Base-by-base conservation (phyloP, 805 yeast genomes). In the Candida sithepensis region DNA sequence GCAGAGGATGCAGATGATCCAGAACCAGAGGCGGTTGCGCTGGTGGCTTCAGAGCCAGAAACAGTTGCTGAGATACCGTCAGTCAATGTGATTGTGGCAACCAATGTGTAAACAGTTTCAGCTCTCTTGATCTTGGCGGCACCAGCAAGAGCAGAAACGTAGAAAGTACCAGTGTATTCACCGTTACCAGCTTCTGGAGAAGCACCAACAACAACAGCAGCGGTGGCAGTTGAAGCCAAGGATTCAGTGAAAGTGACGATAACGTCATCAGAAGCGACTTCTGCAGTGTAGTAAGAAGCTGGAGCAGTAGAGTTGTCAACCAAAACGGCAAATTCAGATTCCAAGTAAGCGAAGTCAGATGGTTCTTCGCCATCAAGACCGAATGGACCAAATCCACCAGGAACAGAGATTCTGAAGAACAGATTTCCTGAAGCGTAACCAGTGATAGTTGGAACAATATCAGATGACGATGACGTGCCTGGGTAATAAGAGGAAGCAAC, bases 381-480 rank as follows among this genome's bases (percentile, higher is more conserved):
- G 12, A 26, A 26, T 26, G 30, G 30, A 26, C 30, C 30, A 26
- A 26, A 26, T 26, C 12, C 30, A 26, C 10, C 8, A 26, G 30
- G 30, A 26, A 26, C 30, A 26, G 30, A 26, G 30, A 26, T 26
- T 26, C 12, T 26, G 30, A 26, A 26, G 30, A 8, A 26, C 12
- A 26, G 12, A 12, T 8, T 8, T 8, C 12, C 12, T 8, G 8
- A 8, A 26, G 8, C 8, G 12, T 59, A 57, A 24, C 39, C 42
- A 18, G 68, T 66, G 56, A 69, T 69, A 39, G 67, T 64, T 56
- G 70, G 69, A 43, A 57, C 61, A 18, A 54, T 70, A 67, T 14
- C 12, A 26, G 30, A 26, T 26, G 30, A 26, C 12, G 30, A 26
- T 26, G 30, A 26, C 30, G n/a, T n/a, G n/a, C n/a, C n/a, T n/a